A percentile compares a stretch with the other conserved stretches of the same genome.
Conservation (phyloP, 192 early-diverging fungal species). For the Funneliformis geosporum region DNA sequence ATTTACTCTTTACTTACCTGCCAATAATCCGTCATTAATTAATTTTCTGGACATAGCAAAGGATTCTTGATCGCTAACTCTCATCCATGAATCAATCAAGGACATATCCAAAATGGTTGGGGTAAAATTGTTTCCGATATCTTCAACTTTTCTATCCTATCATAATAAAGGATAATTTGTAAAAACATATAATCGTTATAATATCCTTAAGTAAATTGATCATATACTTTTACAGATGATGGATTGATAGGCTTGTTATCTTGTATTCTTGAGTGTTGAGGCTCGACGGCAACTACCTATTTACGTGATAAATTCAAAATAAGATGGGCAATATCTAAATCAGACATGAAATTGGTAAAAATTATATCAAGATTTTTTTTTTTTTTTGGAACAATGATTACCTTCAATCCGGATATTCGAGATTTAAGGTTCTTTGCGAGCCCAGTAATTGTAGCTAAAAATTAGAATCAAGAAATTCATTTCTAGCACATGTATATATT, state of each 20-base stretch:
- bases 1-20: slow-evolving; percentile 37
- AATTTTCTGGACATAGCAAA: slow-evolving; percentile 69
- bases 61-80: slow-evolving; percentile 68
- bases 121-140: slow-evolving; percentile 67
- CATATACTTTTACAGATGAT: slow-evolving; percentile 28
- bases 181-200: background rate
- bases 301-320: background rate
- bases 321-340: background rate
- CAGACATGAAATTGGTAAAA: background rate
- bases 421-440: slow-evolving; percentile 57
- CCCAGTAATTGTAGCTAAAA: slow-evolving; percentile 56
- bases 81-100: slow-evolving; percentile 65
- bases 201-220: background rate
- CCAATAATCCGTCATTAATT: slow-evolving; percentile 61
- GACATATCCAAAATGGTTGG: slow-evolving; percentile 54
- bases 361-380: background rate
- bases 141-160: slow-evolving; percentile 69
- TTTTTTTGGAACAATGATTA: slow-evolving; percentile 27
- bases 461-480: background rate
- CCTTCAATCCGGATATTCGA: slow-evolving; percentile 53
- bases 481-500: background rate
- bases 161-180: background rate
- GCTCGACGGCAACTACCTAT: slow-evolving; percentile 71
- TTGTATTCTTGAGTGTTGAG: slow-evolving; percentile 60
- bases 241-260: slow-evolving; percentile 38